Evolutionary conservation across 495 filamentous ascomycete species (phyloP).

Genomic region (Aspergillus leporis): DNA sequence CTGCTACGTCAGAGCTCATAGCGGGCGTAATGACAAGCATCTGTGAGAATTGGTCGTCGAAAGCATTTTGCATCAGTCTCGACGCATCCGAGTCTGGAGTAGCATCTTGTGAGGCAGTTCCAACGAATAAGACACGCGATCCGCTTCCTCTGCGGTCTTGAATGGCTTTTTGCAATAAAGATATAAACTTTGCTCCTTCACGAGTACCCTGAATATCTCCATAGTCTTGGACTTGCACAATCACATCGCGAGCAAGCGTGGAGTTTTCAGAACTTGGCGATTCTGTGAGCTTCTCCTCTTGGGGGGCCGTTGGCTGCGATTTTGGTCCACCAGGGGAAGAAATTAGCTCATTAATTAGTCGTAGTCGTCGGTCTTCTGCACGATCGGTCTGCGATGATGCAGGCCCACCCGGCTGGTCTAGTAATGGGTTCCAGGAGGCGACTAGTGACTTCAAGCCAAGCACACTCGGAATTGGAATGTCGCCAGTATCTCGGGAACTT

Average conservation of each 20-base stretch:
- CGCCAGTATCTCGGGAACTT: constrained; percentile 32
- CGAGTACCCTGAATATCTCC: constrained; percentile 65
- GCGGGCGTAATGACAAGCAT: constrained; percentile 54
- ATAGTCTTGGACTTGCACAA: constrained; percentile 81
- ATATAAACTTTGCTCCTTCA: constrained; percentile 63
- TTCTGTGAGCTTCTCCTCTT: constrained; percentile 5
- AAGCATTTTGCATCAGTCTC: constrained; percentile 46
- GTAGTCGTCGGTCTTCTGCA: constrained; percentile 34
- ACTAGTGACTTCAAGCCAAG: constrained; percentile 40
- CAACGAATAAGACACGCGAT: constrained; percentile 73
- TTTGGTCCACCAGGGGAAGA: constrained; percentile 24
- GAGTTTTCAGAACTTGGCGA: constrained; percentile 16
- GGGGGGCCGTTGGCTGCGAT: constrained; percentile 2
- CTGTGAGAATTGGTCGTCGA: constrained; percentile 49
- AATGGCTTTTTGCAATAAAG: constrained; percentile 67
- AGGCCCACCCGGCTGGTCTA: constrained; percentile 23
- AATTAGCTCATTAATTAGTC: constrained; percentile 39
- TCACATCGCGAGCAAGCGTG: constrained; percentile 43
- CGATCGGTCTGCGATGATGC: constrained; percentile 20
- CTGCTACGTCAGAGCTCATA: constrained; percentile 32
- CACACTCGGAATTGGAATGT: constrained; percentile 38
- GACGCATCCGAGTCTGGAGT: constrained; percentile 42
- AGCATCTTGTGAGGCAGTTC: constrained; percentile 53
- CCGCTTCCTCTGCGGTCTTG: constrained; percentile 67
- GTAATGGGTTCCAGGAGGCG: constrained; percentile 36